Evolutionary conservation across 2,329 filamentous ascomycete species (phyloP), one percentile per base, ranked within the genome.

Genomic region (Chaetomiaceae sp.): DNA sequence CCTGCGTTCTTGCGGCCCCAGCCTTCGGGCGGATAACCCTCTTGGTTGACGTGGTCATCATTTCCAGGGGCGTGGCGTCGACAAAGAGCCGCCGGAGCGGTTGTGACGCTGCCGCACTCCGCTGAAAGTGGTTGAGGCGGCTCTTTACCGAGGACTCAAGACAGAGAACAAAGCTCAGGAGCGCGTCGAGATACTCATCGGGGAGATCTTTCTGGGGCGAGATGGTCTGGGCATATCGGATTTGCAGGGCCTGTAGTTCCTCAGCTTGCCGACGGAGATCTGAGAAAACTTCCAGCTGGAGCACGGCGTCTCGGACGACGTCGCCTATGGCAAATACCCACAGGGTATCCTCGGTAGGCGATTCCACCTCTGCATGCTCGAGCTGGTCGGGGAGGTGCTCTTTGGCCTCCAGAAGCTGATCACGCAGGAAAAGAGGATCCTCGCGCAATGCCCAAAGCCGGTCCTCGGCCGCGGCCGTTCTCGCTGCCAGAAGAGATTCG

Each of bases 361-460:
- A 9, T 33, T 47, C 20, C 53, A 60, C 71, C 3, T 61, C 23
- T 0, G 51, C 57, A 48, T 80, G 76, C n/a, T 64, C 70, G 17
- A 80, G n/a, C 49, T 68, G 63, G 42, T 79, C 73, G 7, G 65
- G 63, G 0, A 72, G 67, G 59, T 83, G 80, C 12, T 81, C 76
- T 22, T 67, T 69, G 25, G 62, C 59, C 1, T 79, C 74, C 8
- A 62, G 56, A 1, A 81, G 38, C 0, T 65, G 51, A 1, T 77
- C 68, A 4, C 70, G 65, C 56, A 84, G 84, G 64, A 83, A 84
- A 0, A 66, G 66, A 0, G 81, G 81, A 61, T 85, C 82, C 59
- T 85, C 81, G 7, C 81, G 72, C 2, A 85, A 66, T 0, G 71
- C 61, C 73, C 74, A 80, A 0, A 83, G 39, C 58, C 83, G 78